phyloP scores from a whole-genome alignment of 225 moss, liverwort and hornwort genomes.

The Marchantia paleacea region DNA sequence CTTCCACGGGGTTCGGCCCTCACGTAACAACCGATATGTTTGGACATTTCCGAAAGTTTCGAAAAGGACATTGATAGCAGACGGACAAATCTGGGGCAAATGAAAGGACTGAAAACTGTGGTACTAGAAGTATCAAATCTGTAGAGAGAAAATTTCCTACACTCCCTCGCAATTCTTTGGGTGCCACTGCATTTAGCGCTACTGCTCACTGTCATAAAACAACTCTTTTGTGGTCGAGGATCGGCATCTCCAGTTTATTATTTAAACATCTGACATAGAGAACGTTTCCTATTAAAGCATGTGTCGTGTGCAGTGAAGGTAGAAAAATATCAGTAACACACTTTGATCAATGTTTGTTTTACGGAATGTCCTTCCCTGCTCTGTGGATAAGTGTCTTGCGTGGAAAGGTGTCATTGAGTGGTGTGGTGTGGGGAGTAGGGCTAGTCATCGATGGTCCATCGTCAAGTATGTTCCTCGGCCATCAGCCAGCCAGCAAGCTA shows the following conservation, averaged over 20 bases:
- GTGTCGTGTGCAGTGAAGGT: background rate
- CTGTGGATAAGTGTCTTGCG: background rate
- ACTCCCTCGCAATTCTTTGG: background rate
- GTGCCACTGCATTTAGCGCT: background rate
- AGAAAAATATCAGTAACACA: background rate
- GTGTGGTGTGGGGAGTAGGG: background rate
- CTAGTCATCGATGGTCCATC: background rate
- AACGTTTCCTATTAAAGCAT: conserved; percentile 1
- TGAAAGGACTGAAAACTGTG: conserved; percentile 18
- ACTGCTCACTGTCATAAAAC: background rate
- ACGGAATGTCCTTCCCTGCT: background rate
- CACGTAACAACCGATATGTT: background rate
- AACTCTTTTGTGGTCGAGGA: background rate
- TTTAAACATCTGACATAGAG: conserved; percentile 2
- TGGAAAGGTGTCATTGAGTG: background rate
- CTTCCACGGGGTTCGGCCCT: background rate
- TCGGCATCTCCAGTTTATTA: background rate
- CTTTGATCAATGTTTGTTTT: background rate
- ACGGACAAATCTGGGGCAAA: background rate
- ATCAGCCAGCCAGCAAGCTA: background rate
- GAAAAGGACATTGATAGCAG: background rate
- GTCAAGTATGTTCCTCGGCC: background rate
- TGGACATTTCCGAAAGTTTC: background rate
- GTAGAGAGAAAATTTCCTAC: background rate
- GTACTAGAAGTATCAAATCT: background rate